Evolutionary conservation across 768 basidiomycete species (phyloP).

Genomic region (Mycena haematopus): DNA sequence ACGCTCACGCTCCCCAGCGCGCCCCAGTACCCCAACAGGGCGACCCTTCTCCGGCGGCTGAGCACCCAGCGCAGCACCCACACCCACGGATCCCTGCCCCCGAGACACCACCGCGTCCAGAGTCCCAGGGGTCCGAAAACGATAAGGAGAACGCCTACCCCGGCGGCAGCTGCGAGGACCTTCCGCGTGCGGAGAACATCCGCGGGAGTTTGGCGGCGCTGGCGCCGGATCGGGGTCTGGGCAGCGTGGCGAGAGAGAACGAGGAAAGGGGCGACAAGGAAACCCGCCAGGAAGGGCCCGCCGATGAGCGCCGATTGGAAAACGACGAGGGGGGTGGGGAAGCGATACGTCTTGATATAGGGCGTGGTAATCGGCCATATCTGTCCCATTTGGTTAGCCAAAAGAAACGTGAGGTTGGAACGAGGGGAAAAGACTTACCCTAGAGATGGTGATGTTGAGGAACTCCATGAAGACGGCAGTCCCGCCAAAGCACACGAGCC

Average conservation of each 20-base stretch:
- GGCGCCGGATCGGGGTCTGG: slow-evolving; percentile 80
- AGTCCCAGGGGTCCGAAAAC: slow-evolving; percentile 85
- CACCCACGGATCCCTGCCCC: slow-evolving; percentile 83
- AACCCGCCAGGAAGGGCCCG: slow-evolving; percentile 91
- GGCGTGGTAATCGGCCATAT: slow-evolving; percentile 81
- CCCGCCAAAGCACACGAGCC: slow-evolving; percentile 87
- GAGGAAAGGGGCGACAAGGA: slow-evolving; percentile 92
- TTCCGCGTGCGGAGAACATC: slow-evolving; percentile 85
- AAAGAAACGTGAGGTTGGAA: background rate
- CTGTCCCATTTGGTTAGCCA: slow-evolving; percentile 43
- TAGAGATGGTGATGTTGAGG: slow-evolving; percentile 81
- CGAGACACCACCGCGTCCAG: slow-evolving; percentile 92
- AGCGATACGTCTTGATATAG: slow-evolving; percentile 89
- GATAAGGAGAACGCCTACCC: slow-evolving; percentile 75
- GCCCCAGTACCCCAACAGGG: slow-evolving; percentile 86
- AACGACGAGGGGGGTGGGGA: slow-evolving; percentile 89
- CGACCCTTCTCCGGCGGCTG: slow-evolving; percentile 81
- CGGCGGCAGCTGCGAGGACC: slow-evolving; percentile 85
- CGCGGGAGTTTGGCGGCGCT: slow-evolving; percentile 86
- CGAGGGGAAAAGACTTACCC: slow-evolving; percentile 54
- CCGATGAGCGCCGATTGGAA: slow-evolving; percentile 94
- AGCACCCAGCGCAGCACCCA: slow-evolving; percentile 84
- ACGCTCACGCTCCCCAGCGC: slow-evolving; percentile 82
- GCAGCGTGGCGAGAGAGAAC: slow-evolving; percentile 92
- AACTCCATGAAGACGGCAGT: slow-evolving; percentile 88